A percentile compares a stretch with the other conserved stretches of the same genome.
Conservation (phyloP, 2,329 filamentous ascomycete species). For the Albophoma yamanashiensis region DNA sequence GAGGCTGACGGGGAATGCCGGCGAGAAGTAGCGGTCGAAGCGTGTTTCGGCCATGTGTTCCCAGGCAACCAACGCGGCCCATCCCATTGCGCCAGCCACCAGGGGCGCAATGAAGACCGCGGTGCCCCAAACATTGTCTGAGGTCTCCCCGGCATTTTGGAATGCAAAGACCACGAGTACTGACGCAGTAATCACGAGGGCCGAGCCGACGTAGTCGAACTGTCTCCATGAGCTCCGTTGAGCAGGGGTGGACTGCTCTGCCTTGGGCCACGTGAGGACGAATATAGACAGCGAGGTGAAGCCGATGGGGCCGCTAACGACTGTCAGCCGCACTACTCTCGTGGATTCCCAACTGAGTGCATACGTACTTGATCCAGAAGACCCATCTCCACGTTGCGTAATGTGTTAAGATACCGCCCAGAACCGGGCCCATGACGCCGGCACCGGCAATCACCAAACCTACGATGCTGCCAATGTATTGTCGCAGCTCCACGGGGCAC, state of each 20-base stretch:
- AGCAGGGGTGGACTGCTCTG: conserved; percentile 24
- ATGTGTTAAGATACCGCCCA: conserved; percentile 39
- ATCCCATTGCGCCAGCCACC: conserved; percentile 15
- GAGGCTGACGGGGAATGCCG: conserved; percentile 37
- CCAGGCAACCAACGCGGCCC: conserved; percentile 17
- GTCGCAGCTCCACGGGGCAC: conserved; percentile 26
- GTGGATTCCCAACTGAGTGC: background rate
- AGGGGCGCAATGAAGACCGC: conserved; percentile 21
- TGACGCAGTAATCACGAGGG: conserved; percentile 41
- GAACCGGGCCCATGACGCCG: conserved; percentile 39
- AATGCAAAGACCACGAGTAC: conserved; percentile 48
- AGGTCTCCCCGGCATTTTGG: conserved; percentile 33
- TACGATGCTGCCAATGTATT: conserved; percentile 34
- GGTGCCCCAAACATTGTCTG: conserved; percentile 30
- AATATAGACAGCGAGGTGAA: conserved; percentile 34
- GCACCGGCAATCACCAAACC: conserved; percentile 37
- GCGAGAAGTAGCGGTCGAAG: conserved; percentile 15
- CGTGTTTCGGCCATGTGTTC: conserved; percentile 13
- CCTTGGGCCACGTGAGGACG: conserved; percentile 37
- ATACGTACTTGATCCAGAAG: conserved; percentile 46
- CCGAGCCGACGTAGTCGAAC: conserved; percentile 41
- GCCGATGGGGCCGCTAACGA: conserved; percentile 38
- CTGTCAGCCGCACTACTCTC: background rate
- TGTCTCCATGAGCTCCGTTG: conserved; percentile 33
- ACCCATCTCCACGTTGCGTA: conserved; percentile 42